Percentiles rank a stretch among this genome's conserved stretches.
Conservation (phyloP, 805 yeast genomes). For the Candida pini region DNA sequence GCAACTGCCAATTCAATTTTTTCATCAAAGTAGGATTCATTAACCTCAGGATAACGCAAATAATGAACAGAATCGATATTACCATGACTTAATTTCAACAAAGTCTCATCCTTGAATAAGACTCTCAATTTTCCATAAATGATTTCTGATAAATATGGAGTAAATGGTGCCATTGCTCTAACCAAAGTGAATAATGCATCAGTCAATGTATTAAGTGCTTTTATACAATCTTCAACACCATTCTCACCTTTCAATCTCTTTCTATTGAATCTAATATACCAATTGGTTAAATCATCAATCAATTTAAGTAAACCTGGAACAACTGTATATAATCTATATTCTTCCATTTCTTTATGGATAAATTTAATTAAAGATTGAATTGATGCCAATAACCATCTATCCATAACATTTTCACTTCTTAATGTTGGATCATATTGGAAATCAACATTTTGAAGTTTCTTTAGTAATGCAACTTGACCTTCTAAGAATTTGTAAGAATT, state of each 20-base stretch:
- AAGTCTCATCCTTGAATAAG: conserved; percentile 54
- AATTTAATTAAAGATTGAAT: conserved; percentile 83
- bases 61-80: conserved; percentile 89
- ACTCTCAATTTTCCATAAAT: conserved; percentile 73
- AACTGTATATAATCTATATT: conserved; percentile 89
- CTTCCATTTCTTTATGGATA: conserved; percentile 85
- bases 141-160: conserved; percentile 91
- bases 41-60: conserved; percentile 82
- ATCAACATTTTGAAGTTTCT: conserved; percentile 65
- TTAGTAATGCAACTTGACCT: conserved; percentile 81
- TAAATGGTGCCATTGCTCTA: conserved; percentile 98
- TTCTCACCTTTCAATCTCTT: conserved; percentile 94
- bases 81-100: conserved; percentile 40
- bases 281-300: conserved; percentile 93
- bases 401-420: conserved; percentile 86
- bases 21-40: conserved; percentile 74
- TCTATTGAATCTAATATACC: conserved; percentile 98
- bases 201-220: conserved; percentile 85
- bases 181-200: conserved; percentile 85
- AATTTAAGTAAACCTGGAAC: conserved; percentile 86
- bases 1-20: conserved; percentile 82
- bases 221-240: conserved; percentile 76
- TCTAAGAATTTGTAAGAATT: conserved; percentile 95
- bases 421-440: conserved; percentile 66
- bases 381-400: conserved; percentile 95